Base-by-base conservation (phyloP, 495 filamentous ascomycete genomes). In the Pseudoneurospora amorphoporcata region DNA sequence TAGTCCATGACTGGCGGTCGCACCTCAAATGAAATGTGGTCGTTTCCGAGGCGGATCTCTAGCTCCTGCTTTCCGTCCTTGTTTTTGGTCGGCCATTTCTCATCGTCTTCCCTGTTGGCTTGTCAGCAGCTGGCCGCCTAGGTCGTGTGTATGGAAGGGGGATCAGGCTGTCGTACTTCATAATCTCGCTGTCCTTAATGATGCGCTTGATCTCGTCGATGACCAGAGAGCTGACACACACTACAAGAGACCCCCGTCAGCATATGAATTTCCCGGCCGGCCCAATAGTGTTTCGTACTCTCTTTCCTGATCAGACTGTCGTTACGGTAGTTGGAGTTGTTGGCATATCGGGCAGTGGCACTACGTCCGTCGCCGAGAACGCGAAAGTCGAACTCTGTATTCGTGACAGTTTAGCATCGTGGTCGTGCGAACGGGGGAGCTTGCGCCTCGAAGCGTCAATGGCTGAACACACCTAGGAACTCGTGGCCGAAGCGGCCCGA, bases 51-150 rank as follows among this genome's bases (percentile, higher is more conserved):
- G 23, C 94, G 87, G 70, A 99, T 98, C 80, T 99, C 96, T 69
- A 99, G 86, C 83, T 99, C 96, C 77, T 98, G 96, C 70, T 95
- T 89, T 53, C 96, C 96, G 79, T 99, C 96, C 84, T 98, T 98
- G 84, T 98, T 98, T 87, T 98, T 99, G 81, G 94, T 93, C 2
- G 96, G 96, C 96, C 96, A 99, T 82, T 97, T 97, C n/a, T 89
- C 90, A 78, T 99, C 96, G 79, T 98, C 95, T 88, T 99, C 96
- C 87, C 94, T 97, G 76, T 73, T 39, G 19, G 23, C 16, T 45
- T 39, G 69, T 86, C 73, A 86, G 79, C 74, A n/a, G 32, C 42
- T 16, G 35, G 12, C 35, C 9, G 16, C 23, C 23, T 23, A 10
- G 4, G n/a, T 58, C 32, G 9, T 42, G 39, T 40, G 1, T 40